These are phyloP conservation scores for Phoenix dactylifera DNA, from an alignment of 176 grass and related monocot species.

Conservation along the genomic window DNA sequence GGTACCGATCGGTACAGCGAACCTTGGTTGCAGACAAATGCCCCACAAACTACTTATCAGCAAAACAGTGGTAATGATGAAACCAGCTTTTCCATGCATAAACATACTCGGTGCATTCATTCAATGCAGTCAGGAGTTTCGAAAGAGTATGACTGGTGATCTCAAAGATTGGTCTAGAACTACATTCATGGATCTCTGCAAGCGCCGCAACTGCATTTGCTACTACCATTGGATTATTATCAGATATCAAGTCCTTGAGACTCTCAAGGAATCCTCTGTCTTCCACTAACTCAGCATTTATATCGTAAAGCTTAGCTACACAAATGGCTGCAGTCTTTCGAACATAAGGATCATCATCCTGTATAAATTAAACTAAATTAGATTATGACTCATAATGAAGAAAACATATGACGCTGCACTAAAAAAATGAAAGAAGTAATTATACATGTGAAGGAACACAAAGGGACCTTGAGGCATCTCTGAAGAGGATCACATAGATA, in stretches of 20 bases:
- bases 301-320: conserved; percentile 98
- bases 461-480: conserved; percentile 88
- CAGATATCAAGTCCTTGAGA: conserved; percentile 91
- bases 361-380: conserved; percentile 2
- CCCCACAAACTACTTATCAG: no score
- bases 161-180: conserved; percentile 71
- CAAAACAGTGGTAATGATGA: no score
- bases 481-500: conserved; percentile 98
- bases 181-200: conserved; percentile 93
- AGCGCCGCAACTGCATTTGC: conserved; percentile 99
- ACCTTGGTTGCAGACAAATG: no score
- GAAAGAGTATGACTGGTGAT: conserved; percentile 93
- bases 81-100: neutral
- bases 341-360: conserved; percentile 99
- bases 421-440: no score
- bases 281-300: conserved; percentile 96
- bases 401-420: no score
- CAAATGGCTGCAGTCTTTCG: conserved; percentile 98
- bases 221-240: conserved; percentile 99
- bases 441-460: conserved; percentile 11
- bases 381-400: no score
- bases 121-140: conserved; percentile 94
- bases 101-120: conserved; percentile 98
- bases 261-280: conserved; percentile 94
- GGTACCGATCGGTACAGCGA: no score